A percentile compares a stretch with the other conserved stretches of the same genome.
phyloP scores from a whole-genome alignment of 495 filamentous ascomycete species.

The Apiosordaria backusii region DNA sequence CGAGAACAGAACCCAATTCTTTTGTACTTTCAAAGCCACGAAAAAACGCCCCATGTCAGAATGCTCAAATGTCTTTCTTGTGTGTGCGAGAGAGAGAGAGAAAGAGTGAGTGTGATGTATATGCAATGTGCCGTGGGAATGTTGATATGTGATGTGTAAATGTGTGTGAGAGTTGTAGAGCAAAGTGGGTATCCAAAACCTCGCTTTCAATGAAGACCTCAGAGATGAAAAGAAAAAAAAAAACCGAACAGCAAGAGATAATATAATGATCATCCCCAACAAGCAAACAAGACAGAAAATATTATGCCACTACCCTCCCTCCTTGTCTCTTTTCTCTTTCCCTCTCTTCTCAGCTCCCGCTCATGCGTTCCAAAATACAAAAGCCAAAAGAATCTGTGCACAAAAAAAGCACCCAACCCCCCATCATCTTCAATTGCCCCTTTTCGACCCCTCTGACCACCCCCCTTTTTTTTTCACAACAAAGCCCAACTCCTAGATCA shows the following conservation, averaged over 20 bases:
- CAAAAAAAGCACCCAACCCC: background rate
- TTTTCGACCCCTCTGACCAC: background rate
- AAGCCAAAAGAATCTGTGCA: background rate
- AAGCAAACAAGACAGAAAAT: background rate
- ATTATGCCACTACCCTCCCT: background rate
- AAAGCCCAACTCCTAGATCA: background rate
- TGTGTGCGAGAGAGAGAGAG: background rate
- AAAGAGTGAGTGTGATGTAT: background rate
- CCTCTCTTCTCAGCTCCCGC: background rate
- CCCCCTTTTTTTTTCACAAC: background rate
- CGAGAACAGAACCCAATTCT: background rate
- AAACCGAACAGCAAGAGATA: background rate
- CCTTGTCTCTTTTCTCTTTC: background rate
- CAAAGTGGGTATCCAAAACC: background rate
- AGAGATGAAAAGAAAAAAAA: conserved; percentile 5
- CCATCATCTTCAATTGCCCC: background rate
- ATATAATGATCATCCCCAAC: background rate
- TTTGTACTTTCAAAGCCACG: background rate
- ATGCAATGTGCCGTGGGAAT: background rate
- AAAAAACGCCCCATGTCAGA: background rate
- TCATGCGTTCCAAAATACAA: background rate
- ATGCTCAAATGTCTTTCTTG: background rate
- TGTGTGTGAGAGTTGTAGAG: background rate
- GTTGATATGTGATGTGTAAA: background rate
- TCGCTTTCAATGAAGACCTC: conserved; percentile 1